Conservation (phyloP, 1,284 basidiomycete genomes). For the Pyrrhoderma noxium region DNA sequence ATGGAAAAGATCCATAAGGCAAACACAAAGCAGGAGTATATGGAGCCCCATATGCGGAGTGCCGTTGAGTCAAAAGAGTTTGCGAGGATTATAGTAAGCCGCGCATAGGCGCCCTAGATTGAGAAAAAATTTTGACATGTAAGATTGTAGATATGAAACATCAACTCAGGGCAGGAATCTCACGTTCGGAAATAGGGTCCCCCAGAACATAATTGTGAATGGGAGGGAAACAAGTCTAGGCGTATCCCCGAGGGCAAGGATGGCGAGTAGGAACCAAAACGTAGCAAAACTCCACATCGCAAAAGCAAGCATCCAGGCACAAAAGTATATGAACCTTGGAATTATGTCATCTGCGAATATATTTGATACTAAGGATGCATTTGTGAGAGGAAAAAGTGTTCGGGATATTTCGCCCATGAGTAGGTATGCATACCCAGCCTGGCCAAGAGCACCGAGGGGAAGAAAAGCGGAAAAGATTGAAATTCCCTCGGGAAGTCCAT, state of each 20-base stretch:
- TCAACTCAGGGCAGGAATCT: constrained; percentile 20
- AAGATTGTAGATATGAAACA: not conserved
- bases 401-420: constrained; percentile 30
- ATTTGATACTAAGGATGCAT: constrained; percentile 27
- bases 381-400: constrained; percentile 25
- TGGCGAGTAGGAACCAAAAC: constrained; percentile 45
- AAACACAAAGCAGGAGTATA: constrained; percentile 45
- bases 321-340: constrained; percentile 34
- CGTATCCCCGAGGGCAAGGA: constrained; percentile 35
- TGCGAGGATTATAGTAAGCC: constrained; percentile 51
- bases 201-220: constrained; percentile 50
- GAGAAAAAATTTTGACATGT: not conserved
- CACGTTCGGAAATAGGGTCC: constrained; percentile 55
- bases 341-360: constrained; percentile 30
- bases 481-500: constrained; percentile 23
- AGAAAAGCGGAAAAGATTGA: constrained; percentile 38
- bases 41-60: constrained; percentile 47
- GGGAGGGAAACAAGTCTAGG: constrained; percentile 25
- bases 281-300: constrained; percentile 45
- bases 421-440: constrained; percentile 35
- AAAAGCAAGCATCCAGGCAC: constrained; percentile 41
- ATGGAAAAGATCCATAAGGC: constrained; percentile 51
- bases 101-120: constrained; percentile 55
- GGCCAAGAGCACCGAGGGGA: constrained; percentile 42
- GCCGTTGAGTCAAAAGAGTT: constrained; percentile 43